These are phyloP conservation scores for Infundibulicybe gibba DNA, from an alignment of 768 basidiomycete genomes.

Conservation along the genomic window DNA sequence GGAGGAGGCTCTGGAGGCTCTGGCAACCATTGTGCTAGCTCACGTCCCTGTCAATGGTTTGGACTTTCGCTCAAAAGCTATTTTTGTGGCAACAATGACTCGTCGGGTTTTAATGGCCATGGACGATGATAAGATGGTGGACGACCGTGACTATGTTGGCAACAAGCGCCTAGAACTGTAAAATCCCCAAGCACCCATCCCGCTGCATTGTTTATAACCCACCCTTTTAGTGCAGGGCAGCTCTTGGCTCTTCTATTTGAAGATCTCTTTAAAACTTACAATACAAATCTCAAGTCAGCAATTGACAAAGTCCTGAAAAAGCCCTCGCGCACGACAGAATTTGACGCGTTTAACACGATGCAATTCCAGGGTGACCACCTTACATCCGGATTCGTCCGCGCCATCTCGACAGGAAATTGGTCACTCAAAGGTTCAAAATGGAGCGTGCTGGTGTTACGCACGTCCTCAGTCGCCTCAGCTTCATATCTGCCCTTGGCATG, in stretches of 20 bases:
- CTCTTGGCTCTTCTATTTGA: slow-evolving; percentile 94
- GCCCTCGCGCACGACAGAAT: slow-evolving; percentile 89
- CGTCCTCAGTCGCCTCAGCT: slow-evolving; percentile 90
- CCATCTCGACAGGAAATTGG: slow-evolving; percentile 99
- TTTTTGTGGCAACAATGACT: slow-evolving; percentile 98
- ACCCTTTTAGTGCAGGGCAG: slow-evolving; percentile 77
- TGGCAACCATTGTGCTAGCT: slow-evolving; percentile 96
- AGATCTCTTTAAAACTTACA: slow-evolving; percentile 98
- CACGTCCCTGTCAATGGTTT: slow-evolving; percentile 90
- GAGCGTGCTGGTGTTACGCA: slow-evolving; percentile 98
- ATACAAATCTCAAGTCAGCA: slow-evolving; percentile 88
- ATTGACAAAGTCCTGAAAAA: slow-evolving; percentile 99
- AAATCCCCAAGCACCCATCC: slow-evolving; percentile 23
- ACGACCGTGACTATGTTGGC: slow-evolving; percentile 98
- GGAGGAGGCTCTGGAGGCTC: slow-evolving; percentile 94
- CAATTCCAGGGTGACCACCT: slow-evolving; percentile 96
- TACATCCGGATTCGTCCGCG: slow-evolving; percentile 92
- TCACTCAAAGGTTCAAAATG: slow-evolving; percentile 98
- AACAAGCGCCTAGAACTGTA: slow-evolving; percentile 98
- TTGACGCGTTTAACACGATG: slow-evolving; percentile 93
- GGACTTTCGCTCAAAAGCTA: slow-evolving; percentile 90
- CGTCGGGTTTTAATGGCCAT: slow-evolving; percentile 94
- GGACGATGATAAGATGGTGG: slow-evolving; percentile 95
- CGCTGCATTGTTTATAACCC: slow-evolving; percentile 7
- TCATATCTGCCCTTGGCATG: slow-evolving; percentile 98